Conservation (phyloP, 2,329 filamentous ascomycete genomes). For the Tolypocladium paradoxum region DNA sequence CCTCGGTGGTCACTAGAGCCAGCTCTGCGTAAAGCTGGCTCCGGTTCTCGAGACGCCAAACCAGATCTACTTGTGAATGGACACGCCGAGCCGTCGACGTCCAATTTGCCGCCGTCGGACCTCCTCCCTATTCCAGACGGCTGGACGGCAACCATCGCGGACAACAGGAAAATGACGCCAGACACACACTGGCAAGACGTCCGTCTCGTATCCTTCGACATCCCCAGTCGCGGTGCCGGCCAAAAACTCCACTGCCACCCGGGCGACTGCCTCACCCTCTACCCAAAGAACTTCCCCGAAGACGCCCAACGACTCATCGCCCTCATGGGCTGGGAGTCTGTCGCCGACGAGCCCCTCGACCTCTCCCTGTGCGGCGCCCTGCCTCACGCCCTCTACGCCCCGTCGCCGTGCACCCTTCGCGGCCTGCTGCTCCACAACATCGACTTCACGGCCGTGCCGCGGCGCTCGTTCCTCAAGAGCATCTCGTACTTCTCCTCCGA, state of each 20-base stretch:
- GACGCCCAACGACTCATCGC: constrained; percentile 73
- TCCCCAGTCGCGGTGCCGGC: constrained; percentile 18
- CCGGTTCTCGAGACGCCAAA: not conserved
- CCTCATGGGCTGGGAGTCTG: constrained; percentile 64
- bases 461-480: constrained; percentile 72
- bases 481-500: constrained; percentile 68
- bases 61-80: constrained; percentile 2
- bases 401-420: constrained; percentile 51
- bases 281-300: constrained; percentile 73
- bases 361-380: constrained; percentile 28
- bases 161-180: constrained; percentile 69
- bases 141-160: constrained; percentile 44
- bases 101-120: constrained; percentile 16
- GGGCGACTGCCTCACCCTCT: constrained; percentile 72
- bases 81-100: constrained; percentile 3
- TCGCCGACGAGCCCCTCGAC: constrained; percentile 61
- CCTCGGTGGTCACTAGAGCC: constrained; percentile 48
- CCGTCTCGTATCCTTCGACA: constrained; percentile 57
- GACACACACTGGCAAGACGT: constrained; percentile 86
- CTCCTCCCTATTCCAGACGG: constrained; percentile 46
- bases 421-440: constrained; percentile 70
- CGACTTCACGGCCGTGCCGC: constrained; percentile 82
- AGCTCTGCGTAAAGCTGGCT: constrained; percentile 7
- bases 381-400: constrained; percentile 22
- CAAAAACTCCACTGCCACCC: constrained; percentile 39